Base-by-base conservation (phyloP, 345 rosid species). In the Euphorbia peplus region DNA sequence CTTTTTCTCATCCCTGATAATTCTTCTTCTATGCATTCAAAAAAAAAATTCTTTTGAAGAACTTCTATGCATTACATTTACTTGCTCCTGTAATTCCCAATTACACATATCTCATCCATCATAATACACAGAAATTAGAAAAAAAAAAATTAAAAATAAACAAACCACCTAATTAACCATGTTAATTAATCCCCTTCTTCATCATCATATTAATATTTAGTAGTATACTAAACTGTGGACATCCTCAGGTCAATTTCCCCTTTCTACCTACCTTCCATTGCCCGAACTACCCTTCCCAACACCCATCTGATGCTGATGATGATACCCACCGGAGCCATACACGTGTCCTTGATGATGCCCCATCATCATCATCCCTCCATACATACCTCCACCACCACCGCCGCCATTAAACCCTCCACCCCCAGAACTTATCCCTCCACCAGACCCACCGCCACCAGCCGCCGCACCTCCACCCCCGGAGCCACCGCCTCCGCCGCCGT, bases 401-500 rank as follows among this genome's bases (percentile, higher is more conserved):
- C 28, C 39, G 19, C 28, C 39, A 28, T 19, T 26, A 13, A 12
- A 53, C 47, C 39, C 66, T 0, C 52, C 53, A 3, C 41, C 66
- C 0, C 53, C 73, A 1, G 55, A 37, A 35, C 59, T 28, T 8
- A 56, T 66, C 24, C 54, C 59, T 10, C 66, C 62, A 50, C 58
- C 46, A 12, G 55, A 46, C 3, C 76, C 73, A 7, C 81, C 79
- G 0, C 69, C 72, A 12, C 79, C 74, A 52, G 70, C 67, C 5
- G 50, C 64, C 4, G 44, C 65, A 3, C 64, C 72, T 18, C 72
- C 72, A 5, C 65, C 72, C 0, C 60, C 52, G 1, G 71, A 56
- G 2, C 82, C 86, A 4, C 83, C 80, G 2, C 82, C 86, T 2
- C 83, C 80, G 5, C 70, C 68, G 15, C 75, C 77, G 0, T 83